A percentile compares a stretch with the other conserved stretches of the same genome.
These are phyloP conservation scores for Thalassiosira allenii DNA, from an alignment of 352 stramenopile genomes.

Conservation along the genomic window DNA sequence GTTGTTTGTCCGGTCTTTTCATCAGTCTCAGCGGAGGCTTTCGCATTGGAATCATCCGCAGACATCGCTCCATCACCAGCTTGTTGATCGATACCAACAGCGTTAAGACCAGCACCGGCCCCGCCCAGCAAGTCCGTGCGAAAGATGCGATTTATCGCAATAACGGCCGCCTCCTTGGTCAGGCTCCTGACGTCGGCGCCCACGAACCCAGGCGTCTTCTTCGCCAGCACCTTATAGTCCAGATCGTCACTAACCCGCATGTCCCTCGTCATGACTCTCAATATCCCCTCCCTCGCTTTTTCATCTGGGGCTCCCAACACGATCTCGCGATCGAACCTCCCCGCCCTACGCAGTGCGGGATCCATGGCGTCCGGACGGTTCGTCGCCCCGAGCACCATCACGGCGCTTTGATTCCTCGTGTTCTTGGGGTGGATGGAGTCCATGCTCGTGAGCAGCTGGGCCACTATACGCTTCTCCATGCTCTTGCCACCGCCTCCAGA, in stretches of 20 bases:
- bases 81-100: too few species aligned
- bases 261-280: slow-evolving; percentile 92
- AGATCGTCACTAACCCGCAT: slow-evolving; percentile 93
- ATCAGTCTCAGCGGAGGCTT: too few species aligned
- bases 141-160: slow-evolving; percentile 99
- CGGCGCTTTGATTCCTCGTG: slow-evolving; percentile 68
- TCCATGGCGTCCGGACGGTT: slow-evolving; percentile 98
- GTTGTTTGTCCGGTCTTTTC: too few species aligned
- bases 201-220: slow-evolving; percentile 96
- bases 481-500: slow-evolving; percentile 79
- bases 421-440: slow-evolving; percentile 78
- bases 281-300: slow-evolving; percentile 92
- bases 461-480: slow-evolving; percentile 97
- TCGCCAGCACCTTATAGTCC: slow-evolving; percentile 93
- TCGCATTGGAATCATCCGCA: too few species aligned
- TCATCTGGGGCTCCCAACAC: slow-evolving; percentile 97
- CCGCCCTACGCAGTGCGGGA: slow-evolving; percentile 93
- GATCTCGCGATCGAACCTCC: slow-evolving; percentile 99
- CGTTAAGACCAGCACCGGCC: slow-evolving; percentile 1
- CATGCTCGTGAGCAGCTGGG: slow-evolving; percentile 83
- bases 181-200: slow-evolving; percentile 97
- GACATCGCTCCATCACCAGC: too few species aligned
- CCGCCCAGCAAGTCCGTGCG: slow-evolving; percentile 30
- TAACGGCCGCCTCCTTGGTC: slow-evolving; percentile 97
- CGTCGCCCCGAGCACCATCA: slow-evolving; percentile 98